Base-by-base conservation (phyloP, 768 basidiomycete genomes). In the Gelatoporia subvermispora region DNA sequence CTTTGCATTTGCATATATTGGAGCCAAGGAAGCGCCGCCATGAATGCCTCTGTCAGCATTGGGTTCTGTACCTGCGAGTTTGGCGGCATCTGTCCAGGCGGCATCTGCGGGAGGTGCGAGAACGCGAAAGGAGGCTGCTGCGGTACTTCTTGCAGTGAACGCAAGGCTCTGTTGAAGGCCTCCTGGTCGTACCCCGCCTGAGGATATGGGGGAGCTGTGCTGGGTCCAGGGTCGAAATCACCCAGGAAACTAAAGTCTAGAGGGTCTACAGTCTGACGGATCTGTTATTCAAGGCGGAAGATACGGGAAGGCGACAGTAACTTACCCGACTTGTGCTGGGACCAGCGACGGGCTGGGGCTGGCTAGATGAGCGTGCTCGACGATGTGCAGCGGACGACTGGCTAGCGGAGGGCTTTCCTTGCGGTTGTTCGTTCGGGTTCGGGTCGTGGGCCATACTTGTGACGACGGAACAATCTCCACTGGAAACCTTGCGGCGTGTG, bases 21-120 rank as follows among this genome's bases (percentile, higher is more conserved):
- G 45, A 64, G 53, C 57, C 55, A 61, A 9, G 57, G 57, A 17
- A 58, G 52, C 37, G 54, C 54, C 35, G 62, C 59, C 34, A 64
- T 42, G 46, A 64, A 60, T 24, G 60, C 54, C 38, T 61, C 55
- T 23, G 58, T 56, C 31, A 61, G 23, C 41, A 57, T 50, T 11
- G 62, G 60, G 39, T 58, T 58, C 45, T 42, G 46, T 18, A 44
- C 43, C 38, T 43, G 51, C 23, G 50, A 37, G 42, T 58, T 41
- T 13, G 31, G 44, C 34, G 50, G 52, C 50, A 23, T n/a, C 31
- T 21, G n/a, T 16, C 5, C 15, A 13, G 20, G 41, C 34, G 31
- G 11, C 20, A 41, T 34, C n/a, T n/a, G 28, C 18, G 23, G 25
- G 23, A 24, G 41, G 22, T 43, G 41, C 21, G 43, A 41, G 10